Evolutionary conservation across 495 filamentous ascomycete genomes (phyloP), one percentile per base, ranked within the genome.

Genomic region (Aspergillus nanangensis): DNA sequence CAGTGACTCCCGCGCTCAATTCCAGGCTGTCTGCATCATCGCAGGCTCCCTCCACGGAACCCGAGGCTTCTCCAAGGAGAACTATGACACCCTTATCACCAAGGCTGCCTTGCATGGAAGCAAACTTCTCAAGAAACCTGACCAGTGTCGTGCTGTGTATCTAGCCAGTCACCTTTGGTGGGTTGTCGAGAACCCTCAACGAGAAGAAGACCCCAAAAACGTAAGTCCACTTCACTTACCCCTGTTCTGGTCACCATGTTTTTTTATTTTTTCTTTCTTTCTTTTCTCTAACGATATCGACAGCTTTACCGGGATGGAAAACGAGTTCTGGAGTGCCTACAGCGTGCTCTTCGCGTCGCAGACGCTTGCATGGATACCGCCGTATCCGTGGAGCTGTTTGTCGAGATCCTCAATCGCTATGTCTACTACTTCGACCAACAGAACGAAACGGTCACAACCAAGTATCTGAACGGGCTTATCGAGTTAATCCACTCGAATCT

Each of bases 321-420:
- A 67, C 81, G 93, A 25, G 93, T 98, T 5, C 77, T 98, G 11
- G 93, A 98, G 63, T 98, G 93, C 61, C 75, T 98, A 13, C 93
- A 97, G 63, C 87, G 93, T 44, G 94, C 93, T 15, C 81, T 97
- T 17, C 87, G 93, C 39, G 93, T 98, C 7, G 93, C 93, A 2
- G 93, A 98, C 66, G 93, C 93, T 5, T 98, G 93, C 69, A 98
- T 98, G 93, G 93, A 98, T 65, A 91, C 90, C n/a, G 90, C 90
- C 8, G 95, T 96, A 2, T 95, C 89, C 3, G 90, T 97, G 19
- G 93, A 98, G 68, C 75, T 98, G 32, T 98, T 98, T 58, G 93
- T 98, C 38, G 93, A 98, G 69, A 97, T 98, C 49, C 71, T 98
- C 48, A 96, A 97, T 60, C 81, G 93, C 61, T 98, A 97, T 67